These are phyloP conservation scores for Saccharomyces hybrid DNA, from an alignment of 1,139 yeast species.

Conservation along the genomic window DNA sequence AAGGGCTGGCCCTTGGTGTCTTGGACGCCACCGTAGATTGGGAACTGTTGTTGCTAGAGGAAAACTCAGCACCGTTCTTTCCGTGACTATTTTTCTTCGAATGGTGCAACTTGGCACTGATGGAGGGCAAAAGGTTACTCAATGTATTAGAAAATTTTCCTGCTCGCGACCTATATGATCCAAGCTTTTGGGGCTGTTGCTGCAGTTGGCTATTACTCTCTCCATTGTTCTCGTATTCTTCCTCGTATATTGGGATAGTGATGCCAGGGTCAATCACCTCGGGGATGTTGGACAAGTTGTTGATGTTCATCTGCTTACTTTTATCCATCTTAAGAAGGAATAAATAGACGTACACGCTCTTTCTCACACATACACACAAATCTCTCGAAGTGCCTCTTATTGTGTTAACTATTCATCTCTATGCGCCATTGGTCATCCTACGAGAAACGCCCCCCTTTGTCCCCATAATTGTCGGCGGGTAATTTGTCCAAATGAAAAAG, in stretches of 20 bases:
- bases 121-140: conserved; percentile 29
- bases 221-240: conserved; percentile 9
- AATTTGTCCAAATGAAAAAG: not conserved
- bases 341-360: not conserved
- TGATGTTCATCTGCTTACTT: conserved; percentile 2
- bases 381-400: not conserved
- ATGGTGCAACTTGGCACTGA: conserved; percentile 31
- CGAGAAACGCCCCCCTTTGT: not conserved
- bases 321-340: conserved; percentile 2
- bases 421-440: not conserved
- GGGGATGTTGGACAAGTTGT: conserved; percentile 18
- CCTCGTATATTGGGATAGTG: conserved; percentile 31
- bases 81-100: conserved; percentile 20
- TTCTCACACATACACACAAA: not conserved
- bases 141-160: conserved; percentile 31
- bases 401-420: not conserved
- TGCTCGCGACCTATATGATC: conserved; percentile 28
- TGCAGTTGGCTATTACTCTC: conserved; percentile 3
- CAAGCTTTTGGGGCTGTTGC: conserved; percentile 24
- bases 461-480: not conserved
- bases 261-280: conserved; percentile 31
- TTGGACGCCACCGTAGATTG: conserved; percentile 4
- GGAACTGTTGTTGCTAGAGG: conserved; percentile 3
- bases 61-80: conserved; percentile 5
- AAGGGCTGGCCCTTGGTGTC: conserved; percentile 3